Base-by-base conservation (phyloP, 2,329 filamentous ascomycete species). In the Calonectria pteridis region DNA sequence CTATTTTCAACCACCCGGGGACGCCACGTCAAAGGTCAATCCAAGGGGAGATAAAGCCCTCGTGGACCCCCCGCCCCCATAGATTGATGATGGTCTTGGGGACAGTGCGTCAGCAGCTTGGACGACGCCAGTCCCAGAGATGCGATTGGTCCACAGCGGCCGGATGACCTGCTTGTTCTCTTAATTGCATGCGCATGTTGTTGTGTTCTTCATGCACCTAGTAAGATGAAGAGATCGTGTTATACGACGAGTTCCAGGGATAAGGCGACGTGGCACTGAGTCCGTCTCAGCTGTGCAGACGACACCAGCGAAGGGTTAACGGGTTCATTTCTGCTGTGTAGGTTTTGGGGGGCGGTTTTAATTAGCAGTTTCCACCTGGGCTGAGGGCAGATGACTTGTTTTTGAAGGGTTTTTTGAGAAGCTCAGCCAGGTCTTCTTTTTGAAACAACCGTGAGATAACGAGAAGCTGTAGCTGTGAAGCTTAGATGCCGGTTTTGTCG, bases 91-190 rank as follows among this genome's bases (percentile, higher is more conserved):
- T 46, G n/a, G n/a, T 13, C 43, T 62, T 37, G 26, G 16, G 55
- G 55, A 62, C 55, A 40, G 55, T 62, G 55, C 55, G 55, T 62
- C 55, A 28, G 55, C 55, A 62, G 55, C 55, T 62, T 37, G 23
- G 33, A 35, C 55, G 37, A 62, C 18, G 37, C 37, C 33, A 18
- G 37, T 23, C 23, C 16, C 33, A 16, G 18, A 23, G 23, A 62
- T 62, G 33, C 55, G 55, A 62, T 62, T 62, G 55, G 55, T 35
- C 55, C 33, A 26, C 16, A 11, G 2, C 23, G 23, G 9, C 23
- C 55, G 26, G 33, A 62, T 62, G 55, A 62, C 55, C 33, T 62
- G 6, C 55, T 14, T 40, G 14, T 40, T 62, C 55, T 62, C 55
- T 62, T 62, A 62, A 62, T 62, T 62, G 55, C 55, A 62, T 62